Conservation (phyloP, 1,284 basidiomycete genomes). For the Ceratobasidium sp. region DNA sequence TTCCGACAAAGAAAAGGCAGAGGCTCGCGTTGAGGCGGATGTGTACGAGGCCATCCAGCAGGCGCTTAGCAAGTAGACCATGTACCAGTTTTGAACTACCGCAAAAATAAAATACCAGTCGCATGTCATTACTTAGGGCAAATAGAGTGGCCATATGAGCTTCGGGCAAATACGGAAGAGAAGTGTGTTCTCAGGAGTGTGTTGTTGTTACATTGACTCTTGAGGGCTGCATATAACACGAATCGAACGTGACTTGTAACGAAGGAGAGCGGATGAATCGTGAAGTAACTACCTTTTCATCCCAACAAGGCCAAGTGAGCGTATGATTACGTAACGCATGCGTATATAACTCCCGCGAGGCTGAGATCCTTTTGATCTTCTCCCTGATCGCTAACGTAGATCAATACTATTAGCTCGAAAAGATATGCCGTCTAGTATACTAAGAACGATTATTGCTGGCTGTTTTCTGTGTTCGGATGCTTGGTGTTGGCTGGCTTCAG, state of each 20-base stretch:
- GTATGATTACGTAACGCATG: slow-evolving; percentile 2
- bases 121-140: background rate
- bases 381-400: background rate
- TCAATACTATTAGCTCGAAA: background rate
- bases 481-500: background rate
- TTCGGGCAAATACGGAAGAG: slow-evolving; percentile 37
- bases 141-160: background rate
- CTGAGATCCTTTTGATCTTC: background rate
- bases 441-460: background rate
- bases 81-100: background rate
- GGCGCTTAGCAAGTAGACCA: slow-evolving; percentile 62
- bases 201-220: background rate
- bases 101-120: slow-evolving; percentile 35
- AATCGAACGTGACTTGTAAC: background rate
- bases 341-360: too few species aligned
- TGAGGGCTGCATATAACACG: background rate
- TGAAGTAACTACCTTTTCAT: background rate
- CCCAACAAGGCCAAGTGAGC: background rate
- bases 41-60: slow-evolving; percentile 96
- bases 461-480: background rate
- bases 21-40: slow-evolving; percentile 94
- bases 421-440: background rate
- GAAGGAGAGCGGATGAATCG: too few species aligned
- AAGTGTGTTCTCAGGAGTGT: background rate
- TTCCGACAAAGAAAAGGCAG: slow-evolving; percentile 92